These are phyloP conservation scores for Aspergillus coremiiformis DNA, from an alignment of 495 filamentous ascomycete species.

Conservation along the genomic window DNA sequence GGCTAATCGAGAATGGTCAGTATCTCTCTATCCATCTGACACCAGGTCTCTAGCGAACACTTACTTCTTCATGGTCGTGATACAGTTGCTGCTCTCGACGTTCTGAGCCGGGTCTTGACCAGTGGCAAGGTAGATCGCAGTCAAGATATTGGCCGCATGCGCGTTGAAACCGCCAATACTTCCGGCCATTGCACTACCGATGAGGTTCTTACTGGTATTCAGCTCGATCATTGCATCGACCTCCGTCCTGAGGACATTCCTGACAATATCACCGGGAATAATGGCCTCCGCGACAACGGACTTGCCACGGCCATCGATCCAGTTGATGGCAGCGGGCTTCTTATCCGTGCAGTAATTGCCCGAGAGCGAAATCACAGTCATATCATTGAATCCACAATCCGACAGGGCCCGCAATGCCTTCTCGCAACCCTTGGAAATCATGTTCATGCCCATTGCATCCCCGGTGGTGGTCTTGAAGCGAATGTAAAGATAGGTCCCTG, in stretches of 20 bases:
- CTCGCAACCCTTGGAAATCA: slow-evolving; percentile 99
- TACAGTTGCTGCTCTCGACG: slow-evolving; percentile 95
- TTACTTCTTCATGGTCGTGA: slow-evolving; percentile 98
- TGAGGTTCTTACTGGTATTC: slow-evolving; percentile 90
- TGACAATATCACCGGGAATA: slow-evolving; percentile 82
- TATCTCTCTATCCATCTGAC: background rate
- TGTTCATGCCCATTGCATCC: slow-evolving; percentile 99
- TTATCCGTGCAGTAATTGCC: slow-evolving; percentile 99
- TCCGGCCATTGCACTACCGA: slow-evolving; percentile 95
- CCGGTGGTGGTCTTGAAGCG: slow-evolving; percentile 97
- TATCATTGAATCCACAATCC: slow-evolving; percentile 90
- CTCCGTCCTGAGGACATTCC: slow-evolving; percentile 81
- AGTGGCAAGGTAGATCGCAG: slow-evolving; percentile 92
- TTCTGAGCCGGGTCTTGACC: slow-evolving; percentile 98
- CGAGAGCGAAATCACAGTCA: slow-evolving; percentile 90
- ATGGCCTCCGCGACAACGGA: slow-evolving; percentile 95
- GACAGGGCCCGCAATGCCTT: slow-evolving; percentile 88
- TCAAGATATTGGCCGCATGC: slow-evolving; percentile 94
- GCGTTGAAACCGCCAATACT: slow-evolving; percentile 96
- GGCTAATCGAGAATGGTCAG: slow-evolving; percentile 49
- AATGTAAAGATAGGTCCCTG: slow-evolving; percentile 91
- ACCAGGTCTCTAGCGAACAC: slow-evolving; percentile 28
- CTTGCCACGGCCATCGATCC: slow-evolving; percentile 97
- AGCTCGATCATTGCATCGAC: slow-evolving; percentile 87
- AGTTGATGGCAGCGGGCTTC: slow-evolving; percentile 96